Base-by-base conservation (phyloP, 2,329 filamentous ascomycete species). In the Calonectria pauciramosa region DNA sequence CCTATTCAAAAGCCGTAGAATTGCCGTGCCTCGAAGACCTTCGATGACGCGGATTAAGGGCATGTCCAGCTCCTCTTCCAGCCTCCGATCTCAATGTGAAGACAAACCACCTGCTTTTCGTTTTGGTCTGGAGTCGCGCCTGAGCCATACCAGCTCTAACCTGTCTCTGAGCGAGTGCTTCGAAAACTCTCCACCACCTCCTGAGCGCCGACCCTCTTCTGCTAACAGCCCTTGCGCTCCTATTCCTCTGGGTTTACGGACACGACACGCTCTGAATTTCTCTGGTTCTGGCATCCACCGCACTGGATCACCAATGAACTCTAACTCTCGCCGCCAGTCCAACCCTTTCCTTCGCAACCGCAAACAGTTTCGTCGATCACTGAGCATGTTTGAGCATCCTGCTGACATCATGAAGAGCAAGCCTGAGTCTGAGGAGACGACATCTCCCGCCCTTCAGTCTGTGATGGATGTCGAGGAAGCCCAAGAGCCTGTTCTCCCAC, bases 341-440 rank as follows among this genome's bases (percentile, higher is more conserved):
- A 96, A 93, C 84, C 94, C 91, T 71, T 91, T 94, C 78, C 88
- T 92, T 80, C 92, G 95, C 75, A 94, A 94, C 56, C 92, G 96
- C 78, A 98, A 98, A 83, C 95, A 97, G 84, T 96, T 96, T 82
- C 93, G 97, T 75, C 93, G 97, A 78, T 98, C 96, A 30, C 88
- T 98, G 82, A 99, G 97, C 90, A 99, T 99, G 97, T 99, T 98
- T 86, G 96, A 99, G 87, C 93, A 94, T 83, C 94, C 96, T 4
- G 94, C 92, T 78, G 97, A 99, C 83, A 90, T 98, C 70, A 94
- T 98, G 88, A 95, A 95, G 86, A 89, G 93, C 71, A 95, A 96
- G 84, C 88, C 83, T 2, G 85, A 93, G 77, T 91, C 92, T 59
- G 90, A 91, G 14, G 84, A 87, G 73, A 82, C 86, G 68, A 84